Percentiles rank a stretch among this genome's conserved stretches.
These are phyloP conservation scores for Gnaphalium uliginosum DNA, from an alignment of 129 eudicot species.

Conservation along the genomic window DNA sequence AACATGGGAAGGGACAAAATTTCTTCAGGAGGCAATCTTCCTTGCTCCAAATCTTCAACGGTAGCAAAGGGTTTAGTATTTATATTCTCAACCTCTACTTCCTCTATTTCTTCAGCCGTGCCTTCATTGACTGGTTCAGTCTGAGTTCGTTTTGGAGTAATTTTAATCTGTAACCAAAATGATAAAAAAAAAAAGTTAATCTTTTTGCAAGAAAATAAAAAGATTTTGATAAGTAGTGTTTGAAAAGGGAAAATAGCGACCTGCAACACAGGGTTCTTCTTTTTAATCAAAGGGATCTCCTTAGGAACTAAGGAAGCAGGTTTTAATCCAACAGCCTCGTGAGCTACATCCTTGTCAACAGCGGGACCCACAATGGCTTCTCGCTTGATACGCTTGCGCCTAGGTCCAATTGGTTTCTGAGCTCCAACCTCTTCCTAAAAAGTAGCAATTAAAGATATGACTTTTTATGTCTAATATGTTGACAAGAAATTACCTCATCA, in stretches of 20 bases:
- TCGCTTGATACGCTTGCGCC: conserved; percentile 60
- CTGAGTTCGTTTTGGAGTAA: conserved; percentile 59
- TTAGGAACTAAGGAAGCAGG: conserved; percentile 76
- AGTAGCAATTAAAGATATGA: neutral
- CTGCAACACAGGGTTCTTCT: conserved; percentile 88
- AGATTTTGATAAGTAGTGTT: neutral
- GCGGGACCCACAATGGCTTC: conserved; percentile 93
- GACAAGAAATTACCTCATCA: conserved; percentile 67
- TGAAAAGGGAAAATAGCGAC: conserved; percentile 31
- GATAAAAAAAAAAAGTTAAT: neutral
- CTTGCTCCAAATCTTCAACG: conserved; percentile 63
- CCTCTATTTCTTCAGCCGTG: conserved; percentile 33
- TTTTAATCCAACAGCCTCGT: conserved; percentile 91
- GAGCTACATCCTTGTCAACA: conserved; percentile 78
- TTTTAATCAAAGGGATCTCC: conserved; percentile 79
- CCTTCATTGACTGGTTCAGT: conserved; percentile 45
- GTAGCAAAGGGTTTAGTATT: conserved; percentile 52
- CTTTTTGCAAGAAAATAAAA: neutral
- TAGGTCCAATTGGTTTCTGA: conserved; percentile 23
- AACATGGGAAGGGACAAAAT: conserved; percentile 91
- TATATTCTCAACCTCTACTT: conserved; percentile 25
- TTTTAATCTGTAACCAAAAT: conserved; percentile 60
- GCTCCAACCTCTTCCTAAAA: conserved; percentile 52
- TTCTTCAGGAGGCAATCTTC: conserved; percentile 88
- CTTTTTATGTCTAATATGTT: neutral